phyloP scores from a whole-genome alignment of 495 filamentous ascomycete genomes.

The Cercophora sp. region DNA sequence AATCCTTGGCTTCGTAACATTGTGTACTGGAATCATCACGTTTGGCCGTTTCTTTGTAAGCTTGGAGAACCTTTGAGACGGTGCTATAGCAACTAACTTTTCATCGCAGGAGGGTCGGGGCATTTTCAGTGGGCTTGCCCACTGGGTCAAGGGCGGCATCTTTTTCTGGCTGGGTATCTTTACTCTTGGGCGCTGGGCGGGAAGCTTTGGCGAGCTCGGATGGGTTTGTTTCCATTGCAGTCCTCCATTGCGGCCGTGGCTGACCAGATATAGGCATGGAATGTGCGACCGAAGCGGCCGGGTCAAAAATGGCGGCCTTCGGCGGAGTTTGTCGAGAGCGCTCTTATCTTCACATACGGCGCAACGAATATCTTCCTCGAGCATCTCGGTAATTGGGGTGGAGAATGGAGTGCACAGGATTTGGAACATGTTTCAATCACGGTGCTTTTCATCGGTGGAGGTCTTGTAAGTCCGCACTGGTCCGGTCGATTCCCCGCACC shows the following conservation, averaged over 20 bases:
- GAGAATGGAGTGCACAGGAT: slow-evolving; percentile 70
- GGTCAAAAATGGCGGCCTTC: slow-evolving; percentile 66
- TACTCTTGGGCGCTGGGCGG: slow-evolving; percentile 85
- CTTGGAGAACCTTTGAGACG: slow-evolving; percentile 39
- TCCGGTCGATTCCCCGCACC: too few relatives aligned
- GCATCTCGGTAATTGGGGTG: slow-evolving; percentile 70
- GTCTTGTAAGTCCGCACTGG: slow-evolving; percentile 76
- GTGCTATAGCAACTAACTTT: background rate
- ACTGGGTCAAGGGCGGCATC: slow-evolving; percentile 95
- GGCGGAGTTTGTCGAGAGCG: slow-evolving; percentile 84
- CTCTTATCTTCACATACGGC: slow-evolving; percentile 85
- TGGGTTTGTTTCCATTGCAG: slow-evolving; percentile 56
- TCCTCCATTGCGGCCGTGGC: background rate
- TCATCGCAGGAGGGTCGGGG: slow-evolving; percentile 21
- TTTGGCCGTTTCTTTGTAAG: slow-evolving; percentile 56
- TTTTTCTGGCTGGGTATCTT: slow-evolving; percentile 94
- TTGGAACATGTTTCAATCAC: slow-evolving; percentile 92
- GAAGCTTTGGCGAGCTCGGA: slow-evolving; percentile 84
- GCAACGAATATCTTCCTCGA: slow-evolving; percentile 89
- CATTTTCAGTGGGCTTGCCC: slow-evolving; percentile 75
- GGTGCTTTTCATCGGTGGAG: slow-evolving; percentile 90
- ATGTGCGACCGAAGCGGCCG: slow-evolving; percentile 64
- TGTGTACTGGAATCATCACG: slow-evolving; percentile 58
- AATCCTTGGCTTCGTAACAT: slow-evolving; percentile 52
- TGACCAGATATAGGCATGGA: slow-evolving; percentile 64